Base-by-base conservation (phyloP, 805 yeast genomes). In the Kodamaea fukazawae region DNA sequence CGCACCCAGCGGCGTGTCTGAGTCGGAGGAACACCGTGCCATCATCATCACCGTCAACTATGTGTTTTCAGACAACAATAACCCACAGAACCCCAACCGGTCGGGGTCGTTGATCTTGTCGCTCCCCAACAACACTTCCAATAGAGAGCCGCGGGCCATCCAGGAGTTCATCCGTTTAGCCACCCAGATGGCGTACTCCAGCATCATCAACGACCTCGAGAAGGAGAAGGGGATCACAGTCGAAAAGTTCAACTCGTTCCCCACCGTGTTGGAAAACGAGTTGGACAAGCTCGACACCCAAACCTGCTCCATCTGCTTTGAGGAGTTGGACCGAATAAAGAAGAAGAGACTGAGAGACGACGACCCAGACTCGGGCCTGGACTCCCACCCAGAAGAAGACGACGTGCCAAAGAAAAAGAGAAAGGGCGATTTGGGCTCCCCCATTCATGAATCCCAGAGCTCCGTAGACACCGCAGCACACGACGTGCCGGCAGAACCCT, bases 141-240 rank as follows among this genome's bases (percentile, higher is more conserved):
- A 78, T 42, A 67, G 79, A 22, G 78, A 81, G 38, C 83, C 80
- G n/a, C 72, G 74, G 27, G 70, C 77, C 26, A 65, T 83, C 23
- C 81, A 78, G 51, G 78, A 76, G 26, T 68, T 83, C 40, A 75
- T 84, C 9, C 67, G 81, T 18, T 60, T 83, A 41, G 88, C 89
- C 2, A 81, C 90, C 0, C 78, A 79, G 17, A 71, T 83, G 58
- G 89, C 89, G 1, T 70, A 81, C 55, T 65, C 82, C 29, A 78
- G 86, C 11, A 75, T 83, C 27, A 69, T 77, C 3, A 71, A 75
- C 14, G 69, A 74, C 29, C 62, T 73, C 22, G 67, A 71, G 41
- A 70, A 67, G 40, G 65, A 71, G 13, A 66, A 71, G 27, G 86
- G 87, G 7, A 67, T 81, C 3, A 63, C 82, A 0, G 57, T 67